Conservation (phyloP, 2,329 filamentous ascomycete species). For the Zasmidium angulare region DNA sequence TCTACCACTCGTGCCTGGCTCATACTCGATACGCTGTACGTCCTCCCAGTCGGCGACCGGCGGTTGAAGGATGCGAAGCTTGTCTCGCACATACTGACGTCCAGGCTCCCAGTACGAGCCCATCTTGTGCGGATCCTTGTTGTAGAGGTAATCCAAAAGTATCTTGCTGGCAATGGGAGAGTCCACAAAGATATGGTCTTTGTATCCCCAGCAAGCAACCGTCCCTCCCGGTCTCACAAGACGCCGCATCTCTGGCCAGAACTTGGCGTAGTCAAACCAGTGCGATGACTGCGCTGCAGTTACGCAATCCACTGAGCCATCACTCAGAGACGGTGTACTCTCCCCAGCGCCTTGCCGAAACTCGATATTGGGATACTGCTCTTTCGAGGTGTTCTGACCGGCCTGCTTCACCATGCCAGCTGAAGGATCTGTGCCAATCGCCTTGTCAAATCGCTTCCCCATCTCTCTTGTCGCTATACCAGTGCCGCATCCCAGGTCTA, state of each 20-base stretch:
- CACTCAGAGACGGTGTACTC: constrained; percentile 47
- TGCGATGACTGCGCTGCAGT: constrained; percentile 60
- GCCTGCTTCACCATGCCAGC: constrained; percentile 52
- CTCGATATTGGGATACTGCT: constrained; percentile 43
- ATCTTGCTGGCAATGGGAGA: constrained; percentile 54
- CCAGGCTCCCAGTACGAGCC: constrained; percentile 64
- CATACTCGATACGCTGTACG: constrained; percentile 56
- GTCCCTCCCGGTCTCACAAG: constrained; percentile 57
- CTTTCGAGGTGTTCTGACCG: constrained; percentile 19
- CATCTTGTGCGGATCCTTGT: constrained; percentile 49
- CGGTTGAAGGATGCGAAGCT: constrained; percentile 54
- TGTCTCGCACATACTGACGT: constrained; percentile 53
- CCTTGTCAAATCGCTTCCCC: constrained; percentile 51
- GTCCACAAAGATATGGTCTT: constrained; percentile 61
- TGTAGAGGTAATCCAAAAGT: constrained; percentile 58
- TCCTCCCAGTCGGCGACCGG: constrained; percentile 54
- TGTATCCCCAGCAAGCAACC: constrained; percentile 67
- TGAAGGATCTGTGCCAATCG: constrained; percentile 59
- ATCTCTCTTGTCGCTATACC: constrained; percentile 58
- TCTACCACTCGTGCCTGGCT: constrained; percentile 50
- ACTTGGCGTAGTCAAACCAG: constrained; percentile 61
- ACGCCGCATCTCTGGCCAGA: constrained; percentile 57
- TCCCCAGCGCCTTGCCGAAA: constrained; percentile 57
- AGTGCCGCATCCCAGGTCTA: constrained; percentile 66
- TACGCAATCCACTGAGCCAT: constrained; percentile 54